Base-by-base conservation (phyloP, 495 filamentous ascomycete genomes). In the Penicillium antarcticum region DNA sequence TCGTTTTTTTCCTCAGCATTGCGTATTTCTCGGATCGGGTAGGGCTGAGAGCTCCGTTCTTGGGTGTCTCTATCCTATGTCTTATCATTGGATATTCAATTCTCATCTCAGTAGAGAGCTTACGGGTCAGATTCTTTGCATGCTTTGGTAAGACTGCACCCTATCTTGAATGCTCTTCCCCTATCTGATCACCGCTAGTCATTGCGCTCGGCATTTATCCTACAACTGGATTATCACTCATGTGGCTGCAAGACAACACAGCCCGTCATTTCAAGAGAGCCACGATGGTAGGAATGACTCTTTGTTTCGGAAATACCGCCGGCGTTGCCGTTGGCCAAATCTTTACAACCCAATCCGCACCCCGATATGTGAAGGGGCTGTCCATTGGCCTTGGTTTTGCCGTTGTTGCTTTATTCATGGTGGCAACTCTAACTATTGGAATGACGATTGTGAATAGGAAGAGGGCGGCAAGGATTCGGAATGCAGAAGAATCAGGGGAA, bases 211-310 rank as follows among this genome's bases (percentile, higher is more conserved):
- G 53, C 26, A 57, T 57, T 31, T 57, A 57, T 47, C 53, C 53
- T 9, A 57, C 53, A 37, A 52, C 48, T 9, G 53, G 53, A 2
- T 39, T 57, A 47, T 52, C 48, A 2, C 36, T 57, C 41, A 57
- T 57, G 53, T 57, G 53, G 53, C 48, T 57, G 13, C 42, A 52
- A 40, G 53, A 57, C 43, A 57, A 57, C 45, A 51, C 49, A 17
- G 53, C 48, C n/a, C 48, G 42, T 19, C 53, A 57, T 32, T 57
- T 57, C 48, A 57, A 52, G 40, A 37, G 53, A 33, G 53, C 53
- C 18, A 52, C 53, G 16, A 57, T 57, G 53, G 46, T 57, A 16
- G 53, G 53, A 11, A 50, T 50, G 48, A 52, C 48, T 11, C 48
- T 57, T 5, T 52, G 48, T 17, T 52, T 49, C 24, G 53, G 48